Percentiles rank a stretch among this genome's conserved stretches.
phyloP scores from a whole-genome alignment of 768 basidiomycete genomes.

The Leccinum boreale region DNA sequence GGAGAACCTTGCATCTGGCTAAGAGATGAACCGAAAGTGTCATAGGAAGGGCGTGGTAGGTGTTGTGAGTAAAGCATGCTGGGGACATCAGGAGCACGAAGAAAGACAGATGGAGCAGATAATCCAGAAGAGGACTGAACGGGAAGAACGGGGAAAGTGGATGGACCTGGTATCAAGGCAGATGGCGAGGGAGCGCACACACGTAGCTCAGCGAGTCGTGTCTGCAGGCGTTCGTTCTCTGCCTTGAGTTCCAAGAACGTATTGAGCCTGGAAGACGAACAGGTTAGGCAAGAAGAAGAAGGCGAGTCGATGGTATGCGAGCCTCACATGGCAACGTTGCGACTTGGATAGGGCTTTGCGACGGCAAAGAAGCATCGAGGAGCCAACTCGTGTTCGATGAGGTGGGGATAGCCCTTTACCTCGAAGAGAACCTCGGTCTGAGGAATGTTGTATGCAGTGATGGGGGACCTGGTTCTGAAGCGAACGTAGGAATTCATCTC shows the following conservation, averaged over 20 bases:
- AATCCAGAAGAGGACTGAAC: slow-evolving; percentile 25
- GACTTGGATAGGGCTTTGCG: slow-evolving; percentile 74
- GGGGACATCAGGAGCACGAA: slow-evolving; percentile 11
- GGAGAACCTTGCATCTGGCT: slow-evolving; percentile 9
- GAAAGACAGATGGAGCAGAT: slow-evolving; percentile 19
- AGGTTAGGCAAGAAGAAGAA: neutral
- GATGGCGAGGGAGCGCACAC: slow-evolving; percentile 20
- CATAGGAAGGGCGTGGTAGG: slow-evolving; percentile 9
- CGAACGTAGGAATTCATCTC: slow-evolving; percentile 61
- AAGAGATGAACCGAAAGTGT: slow-evolving; percentile 9
- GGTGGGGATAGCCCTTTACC: slow-evolving; percentile 62
- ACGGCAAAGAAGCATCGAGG: slow-evolving; percentile 70
- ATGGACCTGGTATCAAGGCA: slow-evolving; percentile 10
- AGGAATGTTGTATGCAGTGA: slow-evolving; percentile 21
- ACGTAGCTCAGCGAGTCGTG: slow-evolving; percentile 50
- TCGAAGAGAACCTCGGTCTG: slow-evolving; percentile 63
- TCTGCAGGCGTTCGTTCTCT: slow-evolving; percentile 79
- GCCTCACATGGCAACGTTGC: slow-evolving; percentile 65
- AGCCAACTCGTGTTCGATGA: slow-evolving; percentile 33
- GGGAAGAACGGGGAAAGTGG: slow-evolving; percentile 24
- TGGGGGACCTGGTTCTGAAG: slow-evolving; percentile 47
- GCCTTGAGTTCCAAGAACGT: slow-evolving; percentile 80
- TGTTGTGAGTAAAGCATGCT: slow-evolving; percentile 17
- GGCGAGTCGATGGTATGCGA: neutral
- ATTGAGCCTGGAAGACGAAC: slow-evolving; percentile 49